These are phyloP conservation scores for Flaveria floridana DNA, from an alignment of 140 eudicot species.

Conservation along the genomic window DNA sequence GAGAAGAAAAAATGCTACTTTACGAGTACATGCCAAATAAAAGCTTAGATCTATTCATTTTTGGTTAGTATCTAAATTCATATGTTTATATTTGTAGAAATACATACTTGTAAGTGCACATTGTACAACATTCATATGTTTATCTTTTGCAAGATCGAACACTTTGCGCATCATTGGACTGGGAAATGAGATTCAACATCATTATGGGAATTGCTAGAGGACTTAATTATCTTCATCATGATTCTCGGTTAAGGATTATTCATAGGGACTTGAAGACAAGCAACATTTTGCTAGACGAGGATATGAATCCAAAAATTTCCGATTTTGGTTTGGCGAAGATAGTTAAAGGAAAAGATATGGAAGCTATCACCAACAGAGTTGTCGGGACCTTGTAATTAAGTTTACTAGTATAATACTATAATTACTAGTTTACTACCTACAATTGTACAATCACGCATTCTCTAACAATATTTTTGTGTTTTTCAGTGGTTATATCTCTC, in stretches of 20 bases:
- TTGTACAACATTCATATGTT: neutral
- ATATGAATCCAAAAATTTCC: slow-evolving; percentile 59
- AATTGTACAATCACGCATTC: neutral
- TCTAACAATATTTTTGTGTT: neutral
- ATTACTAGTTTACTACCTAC: too few relatives aligned
- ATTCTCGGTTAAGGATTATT: slow-evolving; percentile 44
- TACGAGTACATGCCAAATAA: slow-evolving; percentile 57
- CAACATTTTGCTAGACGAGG: slow-evolving; percentile 55
- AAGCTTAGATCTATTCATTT: slow-evolving; percentile 55
- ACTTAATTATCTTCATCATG: slow-evolving; percentile 60
- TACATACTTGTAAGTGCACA: neutral
- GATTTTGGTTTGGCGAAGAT: slow-evolving; percentile 69
- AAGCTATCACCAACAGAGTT: slow-evolving; percentile 49
- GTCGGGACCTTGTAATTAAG: slow-evolving; percentile 55
- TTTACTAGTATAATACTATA: neutral
- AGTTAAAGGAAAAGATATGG: slow-evolving; percentile 46
- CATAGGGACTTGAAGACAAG: slow-evolving; percentile 65
- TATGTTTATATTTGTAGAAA: neutral
- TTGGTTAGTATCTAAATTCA: slow-evolving; percentile 40
- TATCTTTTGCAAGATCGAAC: neutral
- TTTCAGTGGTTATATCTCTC: slow-evolving; percentile 59
- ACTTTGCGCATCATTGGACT: slow-evolving; percentile 21
- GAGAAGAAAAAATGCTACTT: slow-evolving; percentile 47
- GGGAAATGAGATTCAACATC: slow-evolving; percentile 49
- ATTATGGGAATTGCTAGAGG: slow-evolving; percentile 62